These are phyloP conservation scores for Pseudopyricularia javanii DNA, from an alignment of 2,329 filamentous ascomycete genomes.

Conservation along the genomic window DNA sequence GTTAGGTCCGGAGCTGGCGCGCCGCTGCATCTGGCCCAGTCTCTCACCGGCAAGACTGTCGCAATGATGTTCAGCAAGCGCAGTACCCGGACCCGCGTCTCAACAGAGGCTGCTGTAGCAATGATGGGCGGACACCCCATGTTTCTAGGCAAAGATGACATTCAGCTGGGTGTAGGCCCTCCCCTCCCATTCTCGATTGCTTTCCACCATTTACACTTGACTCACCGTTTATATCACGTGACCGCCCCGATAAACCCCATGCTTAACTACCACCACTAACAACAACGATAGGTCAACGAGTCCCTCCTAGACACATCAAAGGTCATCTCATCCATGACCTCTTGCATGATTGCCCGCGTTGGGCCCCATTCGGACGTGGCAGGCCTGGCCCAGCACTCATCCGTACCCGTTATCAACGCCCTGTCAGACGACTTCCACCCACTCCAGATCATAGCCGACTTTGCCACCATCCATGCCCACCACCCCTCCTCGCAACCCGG, in stretches of 20 bases:
- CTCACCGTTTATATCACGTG: background rate
- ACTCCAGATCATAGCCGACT: slow-evolving; percentile 87
- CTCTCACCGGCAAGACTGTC: slow-evolving; percentile 65
- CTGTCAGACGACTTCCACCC: slow-evolving; percentile 88
- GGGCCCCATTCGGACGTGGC: slow-evolving; percentile 65
- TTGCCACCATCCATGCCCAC: slow-evolving; percentile 75
- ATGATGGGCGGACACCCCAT: slow-evolving; percentile 85
- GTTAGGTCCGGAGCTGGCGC: slow-evolving; percentile 43
- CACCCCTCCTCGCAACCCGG: slow-evolving; percentile 36
- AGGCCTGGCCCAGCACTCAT: slow-evolving; percentile 57
- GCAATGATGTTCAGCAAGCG: slow-evolving; percentile 97
- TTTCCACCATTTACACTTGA: background rate
- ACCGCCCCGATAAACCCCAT: background rate
- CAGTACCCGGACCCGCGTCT: slow-evolving; percentile 84
- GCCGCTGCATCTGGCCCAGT: slow-evolving; percentile 47
- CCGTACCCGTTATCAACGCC: slow-evolving; percentile 75
- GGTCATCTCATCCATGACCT: slow-evolving; percentile 90
- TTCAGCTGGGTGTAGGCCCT: slow-evolving; percentile 74
- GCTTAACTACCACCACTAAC: background rate
- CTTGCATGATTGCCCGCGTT: slow-evolving; percentile 70
- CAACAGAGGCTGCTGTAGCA: slow-evolving; percentile 83
- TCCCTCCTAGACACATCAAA: slow-evolving; percentile 84
- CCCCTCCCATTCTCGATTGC: background rate
- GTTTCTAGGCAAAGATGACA: slow-evolving; percentile 93
- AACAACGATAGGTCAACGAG: slow-evolving; percentile 60